Conservation (phyloP, 768 basidiomycete species). For the Boletellus ananiceps region DNA sequence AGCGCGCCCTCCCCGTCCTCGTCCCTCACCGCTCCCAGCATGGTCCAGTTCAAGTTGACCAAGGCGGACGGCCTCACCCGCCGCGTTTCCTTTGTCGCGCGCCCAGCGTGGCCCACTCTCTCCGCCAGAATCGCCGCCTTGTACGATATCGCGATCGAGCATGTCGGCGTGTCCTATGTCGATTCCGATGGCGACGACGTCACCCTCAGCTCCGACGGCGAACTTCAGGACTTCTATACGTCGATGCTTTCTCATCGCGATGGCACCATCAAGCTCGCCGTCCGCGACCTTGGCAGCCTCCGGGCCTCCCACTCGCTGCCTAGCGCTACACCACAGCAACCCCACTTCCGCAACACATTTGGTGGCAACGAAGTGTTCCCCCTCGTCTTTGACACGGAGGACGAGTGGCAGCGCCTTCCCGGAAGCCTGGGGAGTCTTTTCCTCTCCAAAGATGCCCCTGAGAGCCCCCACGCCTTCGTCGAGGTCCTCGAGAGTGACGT, state of each 20-base stretch:
- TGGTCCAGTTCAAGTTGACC: constrained; percentile 62
- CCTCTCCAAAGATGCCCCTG: constrained; percentile 27
- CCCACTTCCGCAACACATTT: constrained; percentile 58
- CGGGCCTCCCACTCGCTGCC: constrained; percentile 34
- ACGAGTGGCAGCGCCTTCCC: constrained; percentile 63
- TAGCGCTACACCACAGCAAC: constrained; percentile 30
- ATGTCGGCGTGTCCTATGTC: constrained; percentile 64
- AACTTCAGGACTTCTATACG: constrained; percentile 69
- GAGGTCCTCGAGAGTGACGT: constrained; percentile 48
- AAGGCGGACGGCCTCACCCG: constrained; percentile 56
- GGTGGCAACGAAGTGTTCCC: constrained; percentile 45
- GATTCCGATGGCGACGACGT: constrained; percentile 74
- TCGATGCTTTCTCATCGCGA: constrained; percentile 23
- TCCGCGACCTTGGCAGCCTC: constrained; percentile 50
- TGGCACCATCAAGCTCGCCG: constrained; percentile 51
- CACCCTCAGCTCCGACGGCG: constrained; percentile 71
- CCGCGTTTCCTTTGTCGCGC: constrained; percentile 46
- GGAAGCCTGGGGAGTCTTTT: constrained; percentile 40
- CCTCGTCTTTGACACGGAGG: constrained; percentile 45
- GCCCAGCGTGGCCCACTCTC: constrained; percentile 55
- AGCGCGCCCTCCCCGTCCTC: background rate
- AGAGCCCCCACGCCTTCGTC: constrained; percentile 60
- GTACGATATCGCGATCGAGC: constrained; percentile 51
- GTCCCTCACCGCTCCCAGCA: constrained; percentile 37
- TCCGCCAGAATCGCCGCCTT: constrained; percentile 51